Base-by-base conservation (phyloP, 768 basidiomycete species). In the Rhodotorula paludigena region DNA sequence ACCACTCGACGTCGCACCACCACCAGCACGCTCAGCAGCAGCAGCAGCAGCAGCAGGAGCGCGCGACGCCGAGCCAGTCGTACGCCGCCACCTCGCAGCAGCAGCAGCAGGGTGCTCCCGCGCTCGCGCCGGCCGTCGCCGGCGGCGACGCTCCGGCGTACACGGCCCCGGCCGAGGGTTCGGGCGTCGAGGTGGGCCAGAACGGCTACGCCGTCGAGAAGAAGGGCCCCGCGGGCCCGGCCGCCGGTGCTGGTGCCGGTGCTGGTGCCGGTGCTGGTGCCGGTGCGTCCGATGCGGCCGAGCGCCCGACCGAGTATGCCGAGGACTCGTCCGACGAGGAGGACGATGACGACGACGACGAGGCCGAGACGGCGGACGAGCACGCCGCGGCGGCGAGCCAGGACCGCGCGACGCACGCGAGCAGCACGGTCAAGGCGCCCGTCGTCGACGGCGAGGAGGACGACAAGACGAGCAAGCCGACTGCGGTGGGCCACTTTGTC, bases 151-250 rank as follows among this genome's bases (percentile, higher is more conserved):
- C 57, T 12, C 73, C 74, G 9, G 58, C 54, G 23, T 76, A 76
- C 68, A 48, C 70, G n/a, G 72, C 59, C 3, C 75, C 75, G 0
- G 55, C 73, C 2, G 52, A 55, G 7, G 64, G 49, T 6, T 66
- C 66, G 5, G 68, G 70, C 20, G 61, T 76, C 49, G 42, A 62
- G 48, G 48, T 69, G 28, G 74, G 64, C 58, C 33, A 52, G 52
- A 55, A 53, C 47, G 75, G 75, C 10, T 76, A 75, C 65, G 70
- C 73, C 5, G 60, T 63, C 32, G 75, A 76, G 70, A 76, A 76
- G 75, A 76, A 76, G 72, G 23, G 33, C 28, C 7, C 32, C 4
- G 51, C 33, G 18, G 33, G 52, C 35, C 35, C 35, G 11, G 35
- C 35, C 10, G 52, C 35, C 11, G 52, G 35, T 6, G 25, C 35